These are phyloP conservation scores for Mucor irregularis DNA, from an alignment of 371 early-diverging fungal genomes.

Conservation along the genomic window DNA sequence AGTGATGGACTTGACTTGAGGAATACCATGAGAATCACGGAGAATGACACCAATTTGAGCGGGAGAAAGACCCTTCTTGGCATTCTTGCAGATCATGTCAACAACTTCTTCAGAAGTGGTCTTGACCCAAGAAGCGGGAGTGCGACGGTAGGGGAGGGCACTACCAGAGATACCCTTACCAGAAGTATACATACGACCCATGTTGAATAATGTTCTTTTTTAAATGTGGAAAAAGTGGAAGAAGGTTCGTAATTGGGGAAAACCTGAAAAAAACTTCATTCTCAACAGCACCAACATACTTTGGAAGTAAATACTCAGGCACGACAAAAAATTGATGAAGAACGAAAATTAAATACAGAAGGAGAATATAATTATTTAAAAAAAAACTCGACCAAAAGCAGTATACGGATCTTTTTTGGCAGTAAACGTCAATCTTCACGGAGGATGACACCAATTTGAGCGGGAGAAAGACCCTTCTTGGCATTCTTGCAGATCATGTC, in stretches of 20 bases:
- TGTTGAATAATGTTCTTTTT: constrained; percentile 15
- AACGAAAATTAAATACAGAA: background rate
- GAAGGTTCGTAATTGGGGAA: no score
- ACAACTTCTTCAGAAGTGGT: constrained; percentile 95
- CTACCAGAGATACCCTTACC: constrained; percentile 99
- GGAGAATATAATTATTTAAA: no score
- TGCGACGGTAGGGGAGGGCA: constrained; percentile 99
- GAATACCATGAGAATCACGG: constrained; percentile 98
- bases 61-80: constrained; percentile 99
- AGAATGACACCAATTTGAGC: constrained; percentile 99
- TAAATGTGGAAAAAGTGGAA: constrained; percentile 17
- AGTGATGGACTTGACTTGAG: constrained; percentile 95
- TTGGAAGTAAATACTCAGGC: background rate
- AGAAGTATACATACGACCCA: constrained; percentile 80
- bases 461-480: constrained; percentile 99
- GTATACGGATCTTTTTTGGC: constrained; percentile 48
- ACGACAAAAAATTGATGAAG: constrained; percentile 4
- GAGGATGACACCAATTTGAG: constrained; percentile 99
- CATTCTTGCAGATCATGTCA: constrained; percentile 97
- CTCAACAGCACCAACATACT: background rate
- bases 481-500: constrained; percentile 98
- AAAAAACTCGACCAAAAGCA: background rate
- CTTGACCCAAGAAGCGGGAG: constrained; percentile 97
- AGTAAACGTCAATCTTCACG: constrained; percentile 74
- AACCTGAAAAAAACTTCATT: constrained; percentile 7